Percentiles rank a stretch among this genome's conserved stretches.
Evolutionary conservation across 2,329 filamentous ascomycete species (phyloP).

Genomic region (Paecilomyces dactylethromorphus): DNA sequence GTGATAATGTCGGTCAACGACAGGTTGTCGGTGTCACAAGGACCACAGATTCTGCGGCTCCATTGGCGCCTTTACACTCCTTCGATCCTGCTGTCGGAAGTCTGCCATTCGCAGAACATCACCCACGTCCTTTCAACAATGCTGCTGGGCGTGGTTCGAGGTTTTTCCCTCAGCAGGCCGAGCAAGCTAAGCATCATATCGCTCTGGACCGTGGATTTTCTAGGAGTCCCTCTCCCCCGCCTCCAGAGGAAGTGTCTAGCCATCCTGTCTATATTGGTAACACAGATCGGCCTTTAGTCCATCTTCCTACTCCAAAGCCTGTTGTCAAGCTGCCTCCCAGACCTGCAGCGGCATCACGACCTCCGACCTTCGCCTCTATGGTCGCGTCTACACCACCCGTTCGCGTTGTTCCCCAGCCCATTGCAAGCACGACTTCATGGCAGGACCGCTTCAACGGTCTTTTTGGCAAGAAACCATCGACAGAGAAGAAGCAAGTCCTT

Average conservation of each 20-base stretch:
- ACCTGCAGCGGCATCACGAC: conserved; percentile 36
- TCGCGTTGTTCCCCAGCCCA: conserved; percentile 33
- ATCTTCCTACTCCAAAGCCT: conserved; percentile 56
- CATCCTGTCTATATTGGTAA: conserved; percentile 52
- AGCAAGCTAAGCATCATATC: conserved; percentile 25
- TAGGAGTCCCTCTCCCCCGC: conserved; percentile 45
- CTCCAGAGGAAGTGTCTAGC: conserved; percentile 50
- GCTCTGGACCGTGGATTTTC: conserved; percentile 25
- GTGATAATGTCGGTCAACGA: conserved; percentile 34
- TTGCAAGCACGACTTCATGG: conserved; percentile 53
- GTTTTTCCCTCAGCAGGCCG: conserved; percentile 40
- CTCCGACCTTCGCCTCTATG: conserved; percentile 41
- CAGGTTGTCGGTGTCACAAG: conserved; percentile 32
- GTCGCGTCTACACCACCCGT: conserved; percentile 31
- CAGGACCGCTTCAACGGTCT: conserved; percentile 79
- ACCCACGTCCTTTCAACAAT: conserved; percentile 26
- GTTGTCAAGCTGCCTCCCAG: conserved; percentile 74
- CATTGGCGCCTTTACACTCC: conserved; percentile 24
- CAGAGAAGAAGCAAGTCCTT: conserved; percentile 48
- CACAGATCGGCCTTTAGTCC: conserved; percentile 47
- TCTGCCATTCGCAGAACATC: conserved; percentile 27
- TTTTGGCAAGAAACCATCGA: conserved; percentile 53
- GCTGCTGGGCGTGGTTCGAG: conserved; percentile 38
- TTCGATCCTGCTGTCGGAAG: conserved; percentile 31
- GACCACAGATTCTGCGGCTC: conserved; percentile 17